phyloP scores from a whole-genome alignment of 2,329 filamentous ascomycete genomes.

The Aspergillus sp. region DNA sequence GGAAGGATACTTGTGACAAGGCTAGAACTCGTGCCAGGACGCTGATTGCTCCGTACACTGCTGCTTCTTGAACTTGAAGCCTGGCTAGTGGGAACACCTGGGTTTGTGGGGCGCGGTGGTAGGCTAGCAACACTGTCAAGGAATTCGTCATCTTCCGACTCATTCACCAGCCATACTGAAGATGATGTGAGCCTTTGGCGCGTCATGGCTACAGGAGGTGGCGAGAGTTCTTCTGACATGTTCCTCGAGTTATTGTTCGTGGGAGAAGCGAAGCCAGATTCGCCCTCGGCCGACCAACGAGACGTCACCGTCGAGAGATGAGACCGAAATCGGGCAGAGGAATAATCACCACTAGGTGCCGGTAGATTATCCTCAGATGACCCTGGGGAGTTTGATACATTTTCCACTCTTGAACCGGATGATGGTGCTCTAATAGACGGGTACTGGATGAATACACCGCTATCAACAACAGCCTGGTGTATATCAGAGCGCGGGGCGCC shows the following conservation, averaged over 20 bases:
- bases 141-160: conserved; percentile 34
- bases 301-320: conserved; percentile 48
- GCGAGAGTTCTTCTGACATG: conserved; percentile 24
- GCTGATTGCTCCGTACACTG: conserved; percentile 36
- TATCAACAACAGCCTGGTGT: conserved; percentile 35
- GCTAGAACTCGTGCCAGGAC: conserved; percentile 47
- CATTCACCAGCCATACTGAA: conserved; percentile 37
- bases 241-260: conserved; percentile 21
- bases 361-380: conserved; percentile 20
- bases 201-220: conserved; percentile 24
- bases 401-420: conserved; percentile 41
- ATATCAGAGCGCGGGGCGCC: conserved; percentile 38
- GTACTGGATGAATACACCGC: conserved; percentile 39
- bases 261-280: conserved; percentile 26
- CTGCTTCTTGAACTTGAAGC: conserved; percentile 45
- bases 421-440: conserved; percentile 38
- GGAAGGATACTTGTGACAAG: conserved; percentile 46
- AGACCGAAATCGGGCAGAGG: conserved; percentile 40
- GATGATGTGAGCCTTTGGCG: conserved; percentile 26
- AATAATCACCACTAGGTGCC: conserved; percentile 34
- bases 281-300: conserved; percentile 39
- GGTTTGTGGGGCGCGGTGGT: conserved; percentile 31
- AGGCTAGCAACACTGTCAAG: conserved; percentile 39
- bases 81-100: conserved; percentile 38
- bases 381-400: conserved; percentile 30